phyloP scores from a whole-genome alignment of 2,329 filamentous ascomycete species.

The Botrytis squamosa region DNA sequence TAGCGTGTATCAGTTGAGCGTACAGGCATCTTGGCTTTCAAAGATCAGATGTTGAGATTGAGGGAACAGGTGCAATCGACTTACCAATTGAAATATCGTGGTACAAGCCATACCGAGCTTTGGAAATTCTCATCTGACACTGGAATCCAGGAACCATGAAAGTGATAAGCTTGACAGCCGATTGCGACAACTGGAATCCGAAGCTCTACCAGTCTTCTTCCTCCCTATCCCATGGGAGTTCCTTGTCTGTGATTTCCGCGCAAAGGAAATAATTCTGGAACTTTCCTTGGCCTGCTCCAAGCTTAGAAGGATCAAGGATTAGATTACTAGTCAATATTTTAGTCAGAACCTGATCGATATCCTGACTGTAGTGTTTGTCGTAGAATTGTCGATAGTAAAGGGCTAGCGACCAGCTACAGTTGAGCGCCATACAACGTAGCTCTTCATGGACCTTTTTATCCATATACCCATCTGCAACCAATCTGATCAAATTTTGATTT shows the following conservation, averaged over 20 bases:
- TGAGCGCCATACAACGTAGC: accelerated
- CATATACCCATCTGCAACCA: no score
- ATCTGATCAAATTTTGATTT: neutral
- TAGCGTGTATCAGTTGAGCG: neutral
- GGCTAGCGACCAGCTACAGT: accelerated
- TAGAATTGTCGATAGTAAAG: accelerated
- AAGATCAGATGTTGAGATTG: no score
- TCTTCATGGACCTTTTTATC: neutral
- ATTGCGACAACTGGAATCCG: neutral
- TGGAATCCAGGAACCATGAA: neutral
- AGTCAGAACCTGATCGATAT: accelerated
- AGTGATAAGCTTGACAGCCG: neutral
- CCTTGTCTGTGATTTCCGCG: neutral
- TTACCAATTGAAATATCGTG: neutral
- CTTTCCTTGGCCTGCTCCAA: neutral
- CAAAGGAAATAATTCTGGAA: neutral
- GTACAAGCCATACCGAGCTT: neutral
- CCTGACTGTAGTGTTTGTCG: accelerated
- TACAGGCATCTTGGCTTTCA: neutral
- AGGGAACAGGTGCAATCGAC: neutral
- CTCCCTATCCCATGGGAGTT: neutral
- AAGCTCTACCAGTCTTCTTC: neutral
- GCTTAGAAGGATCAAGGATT: neutral
- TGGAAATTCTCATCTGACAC: neutral
- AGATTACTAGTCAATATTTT: neutral